These are phyloP conservation scores for Euphorbia tirucalli DNA, from an alignment of 345 rosid species.

Conservation along the genomic window DNA sequence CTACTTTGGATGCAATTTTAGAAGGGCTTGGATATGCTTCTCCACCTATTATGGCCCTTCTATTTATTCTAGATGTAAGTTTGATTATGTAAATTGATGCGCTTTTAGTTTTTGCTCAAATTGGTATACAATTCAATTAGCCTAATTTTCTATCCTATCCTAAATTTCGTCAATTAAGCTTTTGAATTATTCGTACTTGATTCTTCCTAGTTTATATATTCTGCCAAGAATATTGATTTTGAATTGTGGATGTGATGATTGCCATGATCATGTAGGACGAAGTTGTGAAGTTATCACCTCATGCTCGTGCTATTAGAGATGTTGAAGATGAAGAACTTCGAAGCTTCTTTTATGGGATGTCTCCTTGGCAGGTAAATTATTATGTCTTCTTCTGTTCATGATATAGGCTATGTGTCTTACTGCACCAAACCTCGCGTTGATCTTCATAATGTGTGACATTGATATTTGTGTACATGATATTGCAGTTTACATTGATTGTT, in stretches of 20 bases:
- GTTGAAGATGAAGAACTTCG: slow-evolving; percentile 98
- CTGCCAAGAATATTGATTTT: background rate
- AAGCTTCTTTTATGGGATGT: slow-evolving; percentile 97
- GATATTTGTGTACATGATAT: slow-evolving; percentile 11
- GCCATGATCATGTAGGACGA: slow-evolving; percentile 66
- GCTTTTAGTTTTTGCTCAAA: background rate
- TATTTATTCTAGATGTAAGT: slow-evolving; percentile 81
- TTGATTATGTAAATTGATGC: background rate
- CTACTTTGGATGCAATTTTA: slow-evolving; percentile 67
- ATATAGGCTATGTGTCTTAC: background rate
- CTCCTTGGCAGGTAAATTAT: slow-evolving; percentile 79
- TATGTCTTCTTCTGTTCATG: background rate
- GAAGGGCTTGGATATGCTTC: slow-evolving; percentile 89
- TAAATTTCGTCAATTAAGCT: background rate
- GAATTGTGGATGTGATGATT: slow-evolving; percentile 16
- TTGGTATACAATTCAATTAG: background rate
- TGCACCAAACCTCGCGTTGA: background rate
- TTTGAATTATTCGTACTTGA: too few species aligned
- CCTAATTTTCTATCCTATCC: background rate
- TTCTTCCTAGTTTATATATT: too few species aligned
- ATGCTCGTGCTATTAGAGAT: slow-evolving; percentile 94
- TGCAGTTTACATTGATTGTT: slow-evolving; percentile 77
- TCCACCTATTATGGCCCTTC: slow-evolving; percentile 95
- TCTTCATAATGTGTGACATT: background rate
- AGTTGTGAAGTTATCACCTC: slow-evolving; percentile 91